Percentiles rank a stretch among this genome's conserved stretches.
These are phyloP conservation scores for Chlamydomonas schloesseri DNA, from an alignment of 139 green algal genomes.

Conservation along the genomic window DNA sequence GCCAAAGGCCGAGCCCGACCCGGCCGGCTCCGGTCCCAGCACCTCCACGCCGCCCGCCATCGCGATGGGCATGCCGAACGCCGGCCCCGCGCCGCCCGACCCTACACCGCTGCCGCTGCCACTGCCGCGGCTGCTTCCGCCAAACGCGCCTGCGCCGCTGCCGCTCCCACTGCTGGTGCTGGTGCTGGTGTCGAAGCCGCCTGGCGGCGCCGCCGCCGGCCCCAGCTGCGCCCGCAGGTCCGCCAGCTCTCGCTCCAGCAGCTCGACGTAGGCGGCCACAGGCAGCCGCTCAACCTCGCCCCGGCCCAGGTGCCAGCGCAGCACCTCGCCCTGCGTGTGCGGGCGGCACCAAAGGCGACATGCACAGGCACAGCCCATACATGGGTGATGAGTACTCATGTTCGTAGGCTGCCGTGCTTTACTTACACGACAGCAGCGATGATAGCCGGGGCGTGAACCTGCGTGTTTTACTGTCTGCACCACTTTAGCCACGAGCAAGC, in stretches of 20 bases:
- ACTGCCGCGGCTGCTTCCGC: no score
- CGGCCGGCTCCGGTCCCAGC: neutral
- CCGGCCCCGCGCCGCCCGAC: no score
- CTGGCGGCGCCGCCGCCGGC: neutral
- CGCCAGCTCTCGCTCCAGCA: conserved; percentile 78
- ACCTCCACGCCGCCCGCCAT: conserved; percentile 31
- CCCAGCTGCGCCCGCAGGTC: conserved; percentile 61
- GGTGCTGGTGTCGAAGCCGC: no score
- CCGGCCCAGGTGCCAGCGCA: conserved; percentile 82
- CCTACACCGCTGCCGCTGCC: neutral
- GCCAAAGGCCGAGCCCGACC: no score
- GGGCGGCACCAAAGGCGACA: no score
- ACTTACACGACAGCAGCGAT: no score
- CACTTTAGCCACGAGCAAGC: no score
- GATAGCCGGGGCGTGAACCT: no score
- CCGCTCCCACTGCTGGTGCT: neutral
- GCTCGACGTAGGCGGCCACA: conserved; percentile 85
- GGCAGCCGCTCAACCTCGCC: conserved; percentile 70
- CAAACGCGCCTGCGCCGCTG: no score
- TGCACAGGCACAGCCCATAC: neutral
- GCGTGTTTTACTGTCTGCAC: no score
- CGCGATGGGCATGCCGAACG: neutral
- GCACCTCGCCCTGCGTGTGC: conserved; percentile 78
- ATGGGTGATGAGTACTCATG: neutral
- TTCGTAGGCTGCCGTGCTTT: no score